Evolutionary conservation across 1,284 basidiomycete species (phyloP), one percentile per base, ranked within the genome.

Genomic region (Porodaedalea pini): DNA sequence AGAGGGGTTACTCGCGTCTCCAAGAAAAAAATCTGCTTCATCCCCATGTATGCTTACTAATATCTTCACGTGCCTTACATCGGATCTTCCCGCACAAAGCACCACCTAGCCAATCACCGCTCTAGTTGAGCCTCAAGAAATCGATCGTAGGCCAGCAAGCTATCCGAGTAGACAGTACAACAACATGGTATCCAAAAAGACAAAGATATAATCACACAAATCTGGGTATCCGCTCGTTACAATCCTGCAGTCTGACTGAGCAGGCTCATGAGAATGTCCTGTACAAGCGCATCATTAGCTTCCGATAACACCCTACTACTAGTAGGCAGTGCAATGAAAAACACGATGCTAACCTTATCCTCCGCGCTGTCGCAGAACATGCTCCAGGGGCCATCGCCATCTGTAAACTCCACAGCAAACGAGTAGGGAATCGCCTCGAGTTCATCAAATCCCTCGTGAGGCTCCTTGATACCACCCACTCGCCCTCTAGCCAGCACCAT

Each of bases 361-460:
- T 82, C 76, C 64, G 81, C 80, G 32, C 77, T 77, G 67, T 90
- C 88, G 1, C 83, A 76, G 61, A 78, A 90, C 72, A 88, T 75
- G 55, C 78, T 75, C 81, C 83, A 88, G 13, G 72, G 68, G 21
- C 70, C 71, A 17, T 69, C 71, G 4, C 70, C 76, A 60, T 81
- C 78, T 27, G 70, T 71, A 64, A 88, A 82, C 61, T 82, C 82
- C 21, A 90, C 69, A 1, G 80, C 85, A 68, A 90, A 88, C 0
- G 88, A 85, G 64, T 85, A 74, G 2, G 84, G 78, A 44, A 90
- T 83, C 2, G 85, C 78, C 66, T 85, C 78, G 23, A 90, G 70
- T 52, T 88, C 85, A 60, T 89, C 88, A 59, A 81, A 86, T 1
- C 87, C 87, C 57, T 89, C 83, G 56, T 80, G 75, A 79, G 84